Conservation (phyloP, 108 stramenopile species). For the Fragilaria radians region DNA sequence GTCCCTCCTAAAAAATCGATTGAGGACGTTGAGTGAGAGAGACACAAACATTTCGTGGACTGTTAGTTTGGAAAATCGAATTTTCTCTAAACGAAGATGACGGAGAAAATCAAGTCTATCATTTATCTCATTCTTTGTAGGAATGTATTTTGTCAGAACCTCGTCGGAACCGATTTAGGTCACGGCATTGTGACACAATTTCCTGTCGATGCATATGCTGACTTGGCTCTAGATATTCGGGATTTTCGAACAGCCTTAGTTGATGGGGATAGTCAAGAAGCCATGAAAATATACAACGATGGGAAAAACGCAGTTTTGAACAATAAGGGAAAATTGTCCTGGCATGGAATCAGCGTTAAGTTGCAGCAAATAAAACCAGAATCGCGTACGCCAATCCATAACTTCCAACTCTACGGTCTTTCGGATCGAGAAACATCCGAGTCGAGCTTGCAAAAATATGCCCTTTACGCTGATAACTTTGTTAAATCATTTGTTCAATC, state of each 20-base stretch:
- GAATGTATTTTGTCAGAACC: too few species aligned
- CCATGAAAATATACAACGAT: conserved; percentile 44
- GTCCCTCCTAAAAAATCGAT: too few species aligned
- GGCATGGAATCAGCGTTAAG: conserved; percentile 27
- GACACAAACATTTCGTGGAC: too few species aligned
- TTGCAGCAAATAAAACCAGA: conserved; percentile 14
- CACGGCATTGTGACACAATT: conserved; percentile 68
- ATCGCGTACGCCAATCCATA: conserved; percentile 33
- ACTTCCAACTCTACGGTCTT: conserved; percentile 69
- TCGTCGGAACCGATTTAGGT: conserved; percentile 42
- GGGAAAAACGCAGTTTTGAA: conserved; percentile 44
- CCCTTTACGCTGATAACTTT: conserved; percentile 48
- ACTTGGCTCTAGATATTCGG: conserved; percentile 54
- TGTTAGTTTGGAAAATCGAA: too few species aligned
- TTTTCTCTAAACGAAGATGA: too few species aligned
- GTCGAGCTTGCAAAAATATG: conserved; percentile 15
- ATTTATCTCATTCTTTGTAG: too few species aligned
- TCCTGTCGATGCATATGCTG: conserved; percentile 51
- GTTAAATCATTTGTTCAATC: conserved; percentile 30
- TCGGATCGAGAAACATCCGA: conserved; percentile 23
- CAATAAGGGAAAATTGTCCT: conserved; percentile 16
- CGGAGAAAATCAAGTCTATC: too few species aligned
- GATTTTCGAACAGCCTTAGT: conserved; percentile 40
- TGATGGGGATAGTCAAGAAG: conserved; percentile 18
- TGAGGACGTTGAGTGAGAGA: too few species aligned